These are phyloP conservation scores for Fusarium sp. DNA, from an alignment of 2,329 filamentous ascomycete species.

Conservation along the genomic window DNA sequence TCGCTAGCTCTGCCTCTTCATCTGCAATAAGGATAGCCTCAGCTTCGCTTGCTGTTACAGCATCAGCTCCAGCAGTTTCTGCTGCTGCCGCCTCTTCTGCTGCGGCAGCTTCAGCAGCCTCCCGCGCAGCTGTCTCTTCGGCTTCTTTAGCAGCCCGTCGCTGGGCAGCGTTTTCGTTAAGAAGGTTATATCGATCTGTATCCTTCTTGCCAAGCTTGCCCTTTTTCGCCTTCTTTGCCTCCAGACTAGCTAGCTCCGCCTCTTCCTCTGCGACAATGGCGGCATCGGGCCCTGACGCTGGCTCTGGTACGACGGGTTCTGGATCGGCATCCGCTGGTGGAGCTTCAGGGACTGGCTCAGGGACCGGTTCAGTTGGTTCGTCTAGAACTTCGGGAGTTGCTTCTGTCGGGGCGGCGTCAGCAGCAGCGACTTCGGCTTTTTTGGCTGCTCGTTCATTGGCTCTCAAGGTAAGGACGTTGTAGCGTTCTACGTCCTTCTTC, in stretches of 20 bases:
- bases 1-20: slow-evolving; percentile 40
- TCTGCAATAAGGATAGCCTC: slow-evolving; percentile 29
- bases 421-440: slow-evolving; percentile 43
- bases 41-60: slow-evolving; percentile 28
- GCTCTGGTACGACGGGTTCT: slow-evolving; percentile 9
- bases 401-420: neutral
- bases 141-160: slow-evolving; percentile 33
- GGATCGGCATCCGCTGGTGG: slow-evolving; percentile 14
- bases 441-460: slow-evolving; percentile 41
- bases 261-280: slow-evolving; percentile 37
- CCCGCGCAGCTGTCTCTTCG: slow-evolving; percentile 39
- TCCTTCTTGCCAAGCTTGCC: slow-evolving; percentile 42
- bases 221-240: slow-evolving; percentile 39
- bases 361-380: slow-evolving; percentile 24
- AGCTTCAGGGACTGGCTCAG: slow-evolving; percentile 23
- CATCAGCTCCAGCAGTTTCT: slow-evolving; percentile 33
- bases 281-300: slow-evolving; percentile 27
- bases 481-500: slow-evolving; percentile 40
- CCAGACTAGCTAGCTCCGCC: slow-evolving; percentile 31
- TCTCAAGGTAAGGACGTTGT: slow-evolving; percentile 30
- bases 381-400: slow-evolving; percentile 32
- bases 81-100: slow-evolving; percentile 27
- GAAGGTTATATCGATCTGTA: slow-evolving; percentile 32
- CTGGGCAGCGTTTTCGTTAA: slow-evolving; percentile 33
- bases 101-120: slow-evolving; percentile 32